phyloP scores from a whole-genome alignment of 345 rosid species.

The Eucalyptus rudis region DNA sequence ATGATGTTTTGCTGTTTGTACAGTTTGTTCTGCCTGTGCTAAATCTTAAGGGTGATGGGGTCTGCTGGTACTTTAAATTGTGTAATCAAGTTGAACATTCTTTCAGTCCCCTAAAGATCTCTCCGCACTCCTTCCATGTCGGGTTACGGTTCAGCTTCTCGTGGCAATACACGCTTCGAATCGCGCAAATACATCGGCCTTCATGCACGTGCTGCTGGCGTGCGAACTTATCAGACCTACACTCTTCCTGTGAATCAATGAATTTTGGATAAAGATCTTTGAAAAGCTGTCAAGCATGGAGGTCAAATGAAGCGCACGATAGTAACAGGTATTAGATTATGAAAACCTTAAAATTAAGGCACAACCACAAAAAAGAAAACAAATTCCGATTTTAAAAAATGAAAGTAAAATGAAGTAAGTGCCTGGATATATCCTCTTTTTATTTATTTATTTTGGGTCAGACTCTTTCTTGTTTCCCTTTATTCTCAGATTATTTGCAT shows the following conservation, averaged over 20 bases:
- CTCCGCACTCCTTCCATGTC: too few species aligned
- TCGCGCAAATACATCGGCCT: accelerated
- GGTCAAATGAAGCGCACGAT: neutral
- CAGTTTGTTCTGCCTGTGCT: neutral
- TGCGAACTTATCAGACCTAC: neutral
- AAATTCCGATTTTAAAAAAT: too few species aligned
- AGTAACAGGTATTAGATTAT: too few species aligned
- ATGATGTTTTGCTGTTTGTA: neutral
- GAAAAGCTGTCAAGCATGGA: neutral
- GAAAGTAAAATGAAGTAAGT: too few species aligned
- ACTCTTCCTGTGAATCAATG: neutral
- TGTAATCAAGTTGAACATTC: neutral
- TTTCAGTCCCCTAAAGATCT: accelerated
- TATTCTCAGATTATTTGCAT: too few species aligned
- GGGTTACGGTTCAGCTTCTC: neutral
- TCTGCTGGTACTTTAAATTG: neutral
- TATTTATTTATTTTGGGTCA: too few species aligned
- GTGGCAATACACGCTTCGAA: neutral
- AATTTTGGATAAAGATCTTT: neutral
- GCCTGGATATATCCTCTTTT: too few species aligned
- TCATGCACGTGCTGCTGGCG: neutral
- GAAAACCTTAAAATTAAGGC: too few species aligned
- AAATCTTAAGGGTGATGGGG: neutral
- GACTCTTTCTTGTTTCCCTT: too few species aligned
- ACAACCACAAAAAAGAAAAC: too few species aligned